Base-by-base conservation (phyloP, 768 basidiomycete species). In the Dentipellis fragilis region DNA sequence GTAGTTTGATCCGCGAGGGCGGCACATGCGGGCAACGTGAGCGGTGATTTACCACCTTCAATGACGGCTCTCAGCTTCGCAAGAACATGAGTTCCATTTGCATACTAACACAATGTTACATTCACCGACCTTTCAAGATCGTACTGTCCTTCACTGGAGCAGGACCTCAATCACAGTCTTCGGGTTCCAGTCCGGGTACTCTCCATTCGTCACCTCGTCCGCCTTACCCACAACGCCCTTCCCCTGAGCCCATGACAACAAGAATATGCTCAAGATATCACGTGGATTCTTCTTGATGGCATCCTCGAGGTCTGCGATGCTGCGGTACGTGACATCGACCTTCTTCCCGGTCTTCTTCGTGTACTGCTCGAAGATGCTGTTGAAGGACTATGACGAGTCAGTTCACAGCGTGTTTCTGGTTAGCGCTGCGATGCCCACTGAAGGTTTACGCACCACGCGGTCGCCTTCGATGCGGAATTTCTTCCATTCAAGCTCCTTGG, bases 281-380 rank as follows among this genome's bases (percentile, higher is more conserved):
- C 36, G 16, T 3, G 59, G 56, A 14, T 60, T 45, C 6, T 29
- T 29, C 42, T 45, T 48, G 8, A 57, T 5, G 12, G 17, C 22
- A 7, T 6, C 39, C 17, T 29, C 17, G 22, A 53, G 52, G 10
- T 53, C 52, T 8, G 16, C 21, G 14, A 23, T 9, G 12, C 17
- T 11, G 8, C 14, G 29, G 34, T 53, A 42, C 2, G 38, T 12
- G 4, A 53, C 16, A 12, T 53, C 52, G 19, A 53, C 7, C 17
- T 53, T 53, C 38, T 42, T 39, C 7, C 49, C 56, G 7, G 38
- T 54, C 34, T 48, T 42, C 19, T 19, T 16, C 10, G 49, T 23
- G 22, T 57, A 60, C 11, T 40, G 19, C 35, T 51, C 35, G 17
- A 57, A 36, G 35, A 60, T 50, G 39, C 53, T 29, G 56, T 57